A percentile compares a stretch with the other conserved stretches of the same genome.
These are phyloP conservation scores for Pisolithus tinctorius DNA, from an alignment of 768 basidiomycete genomes.

Conservation along the genomic window DNA sequence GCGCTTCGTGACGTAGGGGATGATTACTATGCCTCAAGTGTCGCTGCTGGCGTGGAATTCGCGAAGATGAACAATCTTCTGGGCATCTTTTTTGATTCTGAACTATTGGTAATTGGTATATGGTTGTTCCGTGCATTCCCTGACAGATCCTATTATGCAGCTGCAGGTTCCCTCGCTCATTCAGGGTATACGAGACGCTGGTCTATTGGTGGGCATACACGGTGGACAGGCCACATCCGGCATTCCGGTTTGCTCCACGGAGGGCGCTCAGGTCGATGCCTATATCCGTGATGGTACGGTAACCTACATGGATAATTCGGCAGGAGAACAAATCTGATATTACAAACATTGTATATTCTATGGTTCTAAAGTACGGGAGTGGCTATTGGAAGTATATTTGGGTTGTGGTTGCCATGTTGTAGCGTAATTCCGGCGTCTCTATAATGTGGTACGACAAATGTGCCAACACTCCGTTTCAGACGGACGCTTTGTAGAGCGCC, in stretches of 20 bases:
- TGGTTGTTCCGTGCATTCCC: constrained; percentile 7
- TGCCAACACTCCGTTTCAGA: constrained; percentile 30
- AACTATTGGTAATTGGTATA: constrained; percentile 57
- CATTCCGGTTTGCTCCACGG: constrained; percentile 32
- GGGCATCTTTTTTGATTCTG: constrained; percentile 84
- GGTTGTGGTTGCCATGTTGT: constrained; percentile 12
- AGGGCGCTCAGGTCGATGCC: constrained; percentile 58
- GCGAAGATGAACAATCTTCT: constrained; percentile 88
- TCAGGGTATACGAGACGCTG: constrained; percentile 81
- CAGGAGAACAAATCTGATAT: constrained; percentile 36
- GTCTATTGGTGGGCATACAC: constrained; percentile 80
- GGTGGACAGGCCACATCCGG: constrained; percentile 45
- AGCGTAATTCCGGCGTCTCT: constrained; percentile 2
- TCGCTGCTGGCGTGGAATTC: constrained; percentile 90
- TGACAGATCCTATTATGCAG: constrained; percentile 25
- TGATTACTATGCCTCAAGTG: constrained; percentile 52
- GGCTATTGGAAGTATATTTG: constrained; percentile 4
- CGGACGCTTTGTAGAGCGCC: constrained; percentile 60
- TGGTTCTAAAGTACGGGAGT: constrained; percentile 20
- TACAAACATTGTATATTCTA: constrained; percentile 13
- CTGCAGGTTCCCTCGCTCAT: constrained; percentile 85
- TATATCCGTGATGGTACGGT: constrained; percentile 57
- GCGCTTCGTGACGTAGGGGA: constrained; percentile 37
- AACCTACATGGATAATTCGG: constrained; percentile 59
- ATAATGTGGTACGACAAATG: neutral